Evolutionary conservation across 495 filamentous ascomycete species (phyloP), one percentile per base, ranked within the genome.

Genomic region (Podospora anserina): DNA sequence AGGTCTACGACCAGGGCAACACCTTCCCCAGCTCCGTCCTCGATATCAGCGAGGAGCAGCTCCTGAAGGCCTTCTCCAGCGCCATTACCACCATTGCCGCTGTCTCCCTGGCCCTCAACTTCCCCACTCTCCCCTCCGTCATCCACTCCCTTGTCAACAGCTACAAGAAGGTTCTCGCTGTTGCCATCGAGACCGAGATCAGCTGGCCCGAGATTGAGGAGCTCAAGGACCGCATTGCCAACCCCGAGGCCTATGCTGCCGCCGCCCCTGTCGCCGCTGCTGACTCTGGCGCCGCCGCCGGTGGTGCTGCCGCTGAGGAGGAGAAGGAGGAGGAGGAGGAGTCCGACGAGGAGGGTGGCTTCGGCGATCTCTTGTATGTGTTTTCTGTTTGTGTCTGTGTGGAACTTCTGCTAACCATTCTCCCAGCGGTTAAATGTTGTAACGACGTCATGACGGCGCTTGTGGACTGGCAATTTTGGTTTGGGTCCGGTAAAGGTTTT

Each of bases 211-310:
- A 91, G 80, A 97, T 99, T 82, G 90, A 93, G 73, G 87, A 95
- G 82, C 91, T 99, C 82, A 98, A 97, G 90, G 96, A 98, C 83
- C 91, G 95, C 77, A 97, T 98, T 78, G 92, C 92, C 82, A 98
- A 99, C 87, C 95, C 95, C 69, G 95, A 97, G 65, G 92, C 92
- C 55, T 98, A 96, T 78, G 94, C 92, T 71, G 75, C 90, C 65
- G 82, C 93, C 77, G 93, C 88, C 71, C 92, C 93, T 34, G 87
- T 79, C 65, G 91, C 88, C 69, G 82, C 82, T 61, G 83, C 86
- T 61, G 79, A 82, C 39, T 83, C 82, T 49, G 85, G 79, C 55
- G 85, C 83, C 39, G 82, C 83, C 61, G 85, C 85, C 73, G 81
- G 83, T 69, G 82, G 86, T 70, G 88, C 90, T 71, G 81, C 81